A percentile compares a stretch with the other conserved stretches of the same genome.
phyloP scores from a whole-genome alignment of 2,329 filamentous ascomycete genomes.

The Elsinoe necatrix region DNA sequence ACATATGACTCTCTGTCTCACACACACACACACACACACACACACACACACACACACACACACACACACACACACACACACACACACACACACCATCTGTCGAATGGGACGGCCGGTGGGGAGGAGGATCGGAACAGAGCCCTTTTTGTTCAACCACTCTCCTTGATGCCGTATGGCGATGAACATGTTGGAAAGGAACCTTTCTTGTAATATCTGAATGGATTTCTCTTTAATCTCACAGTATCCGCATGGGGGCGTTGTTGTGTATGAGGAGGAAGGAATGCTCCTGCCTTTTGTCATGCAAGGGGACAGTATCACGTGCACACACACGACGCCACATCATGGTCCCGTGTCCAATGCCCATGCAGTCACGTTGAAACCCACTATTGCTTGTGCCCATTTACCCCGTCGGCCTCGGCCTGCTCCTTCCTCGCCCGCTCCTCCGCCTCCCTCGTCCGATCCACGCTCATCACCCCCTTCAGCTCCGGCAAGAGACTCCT shows the following conservation, averaged over 20 bases:
- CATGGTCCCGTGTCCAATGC: not conserved
- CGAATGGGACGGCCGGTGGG: not conserved
- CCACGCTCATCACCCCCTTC: slow-evolving; percentile 30
- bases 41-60: no score
- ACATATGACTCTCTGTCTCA: not conserved
- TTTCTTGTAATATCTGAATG: slow-evolving; percentile 10
- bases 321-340: not conserved
- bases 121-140: not conserved
- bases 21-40: no score
- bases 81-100: no score
- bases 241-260: no score
- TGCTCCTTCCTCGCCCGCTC: slow-evolving; percentile 18
- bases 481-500: slow-evolving; percentile 39
- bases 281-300: not conserved
- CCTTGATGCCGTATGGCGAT: slow-evolving; percentile 1
- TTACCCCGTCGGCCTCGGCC: slow-evolving; percentile 14
- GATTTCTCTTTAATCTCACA: not conserved
- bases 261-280: no score
- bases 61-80: no score
- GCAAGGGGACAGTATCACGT: no score
- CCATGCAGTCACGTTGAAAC: not conserved
- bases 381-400: not conserved
- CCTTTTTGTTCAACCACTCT: not conserved
- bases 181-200: not conserved
- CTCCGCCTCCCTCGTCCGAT: slow-evolving; percentile 17